These are phyloP conservation scores for Phylloporus scabripes DNA, from an alignment of 768 basidiomycete genomes.

Conservation along the genomic window DNA sequence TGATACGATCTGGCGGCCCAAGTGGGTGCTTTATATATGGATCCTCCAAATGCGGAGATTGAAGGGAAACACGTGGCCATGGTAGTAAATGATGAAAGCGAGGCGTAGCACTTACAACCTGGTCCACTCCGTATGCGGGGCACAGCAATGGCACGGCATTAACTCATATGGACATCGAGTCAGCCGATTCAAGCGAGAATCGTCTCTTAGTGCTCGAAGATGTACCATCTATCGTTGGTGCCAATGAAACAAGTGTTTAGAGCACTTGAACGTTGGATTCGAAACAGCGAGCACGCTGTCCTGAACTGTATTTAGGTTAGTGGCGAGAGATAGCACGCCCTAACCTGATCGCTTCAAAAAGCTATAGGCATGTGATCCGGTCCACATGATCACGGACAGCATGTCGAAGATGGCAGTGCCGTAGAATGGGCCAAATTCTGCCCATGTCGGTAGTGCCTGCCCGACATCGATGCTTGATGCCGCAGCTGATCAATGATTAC, in stretches of 20 bases:
- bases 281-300: no score
- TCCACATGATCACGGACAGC: not conserved
- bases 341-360: not conserved
- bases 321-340: not conserved
- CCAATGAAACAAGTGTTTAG: no score
- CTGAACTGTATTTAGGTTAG: not conserved
- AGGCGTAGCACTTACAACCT: no score
- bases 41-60: not conserved
- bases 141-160: no score
- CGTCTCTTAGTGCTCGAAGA: no score
- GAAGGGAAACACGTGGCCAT: not conserved
- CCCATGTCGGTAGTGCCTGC: not conserved
- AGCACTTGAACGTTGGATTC: no score
- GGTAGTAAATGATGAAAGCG: not conserved
- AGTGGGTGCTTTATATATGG: not conserved
- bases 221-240: no score
- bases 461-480: not conserved
- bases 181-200: no score
- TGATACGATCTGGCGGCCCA: not conserved
- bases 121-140: not conserved
- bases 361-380: not conserved
- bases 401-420: not conserved
- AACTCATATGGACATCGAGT: no score
- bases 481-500: no score
- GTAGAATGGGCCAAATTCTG: not conserved